Base-by-base conservation (phyloP, 2,329 filamentous ascomycete genomes). In the Rhytidhysteron rufulum region DNA sequence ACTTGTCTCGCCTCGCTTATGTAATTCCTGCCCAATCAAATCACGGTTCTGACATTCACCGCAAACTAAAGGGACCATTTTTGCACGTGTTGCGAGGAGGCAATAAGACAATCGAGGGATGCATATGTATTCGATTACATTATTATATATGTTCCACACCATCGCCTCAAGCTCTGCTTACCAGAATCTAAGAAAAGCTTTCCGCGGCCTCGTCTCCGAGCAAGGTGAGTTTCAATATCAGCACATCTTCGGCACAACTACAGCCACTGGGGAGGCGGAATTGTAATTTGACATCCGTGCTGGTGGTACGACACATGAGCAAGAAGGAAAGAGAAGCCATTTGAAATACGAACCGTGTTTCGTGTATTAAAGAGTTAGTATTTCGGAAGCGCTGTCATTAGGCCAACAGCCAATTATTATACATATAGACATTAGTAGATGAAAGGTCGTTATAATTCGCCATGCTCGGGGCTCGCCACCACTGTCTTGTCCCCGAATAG, bases 241-340 rank as follows among this genome's bases (percentile, higher is more conserved):
- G 89, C 89, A 95, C 88, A 88, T 95, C 88, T 95, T 90, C 87
- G 89, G 89, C 90, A 88, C 90, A 93, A 90, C 82, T 79, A 76
- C 82, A 89, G 87, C 85, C 87, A 95, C 67, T 83, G 70, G 54
- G 63, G 60, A 65, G 68, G 82, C 83, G 80, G 80, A 75, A 85
- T 91, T 93, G 90, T 82, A 96, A 95, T 95, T 95, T 95, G 89
- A 96, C 89, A 95, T 95, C 87, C 85, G 87, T 95, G 90, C 90
- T 91, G 58, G 24, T 13, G 18, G 25, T 8, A 8, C 25, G 25
- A 29, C 9, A n/a, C 9, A n/a, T 29, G n/a, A 34, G 19, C 8
- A 7, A 18, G 15, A 16, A 34, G 32, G 7, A 18, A 19, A 34
- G 32, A 18, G 19, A 16, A 10, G n/a, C n/a, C 19, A 34, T 18